Base-by-base conservation (phyloP, 345 rosid genomes). In the Gossypium arboreum region DNA sequence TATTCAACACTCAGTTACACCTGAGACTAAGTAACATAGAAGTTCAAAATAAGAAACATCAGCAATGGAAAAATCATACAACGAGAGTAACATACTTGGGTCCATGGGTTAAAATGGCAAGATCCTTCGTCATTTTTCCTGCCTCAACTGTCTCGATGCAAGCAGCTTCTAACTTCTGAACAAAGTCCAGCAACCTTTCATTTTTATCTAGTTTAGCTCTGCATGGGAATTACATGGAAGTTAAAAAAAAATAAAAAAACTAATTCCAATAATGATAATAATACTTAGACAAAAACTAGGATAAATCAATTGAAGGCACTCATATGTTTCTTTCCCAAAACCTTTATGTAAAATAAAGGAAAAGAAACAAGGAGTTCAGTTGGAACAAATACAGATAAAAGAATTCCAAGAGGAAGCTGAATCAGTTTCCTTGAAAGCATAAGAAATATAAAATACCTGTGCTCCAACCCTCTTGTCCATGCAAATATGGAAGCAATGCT, bases 81-180 rank as follows among this genome's bases (percentile, higher is more conserved):
- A 27, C 1, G 7, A 51, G 73, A 29, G 27, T 11, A 17, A 54
- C 91, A 82, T 84, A 95, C 98, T 84, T 91, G 58, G 92, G 85
- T 77, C 98, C 97, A 51, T 91, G 97, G 75, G 81, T 69, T 77
- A 94, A 81, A 77, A 94, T 77, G 74, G 97, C 93, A 76, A 94
- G 98, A 86, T 94, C 98, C 88, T 94, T 94, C 43, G 98, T 94
- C 97, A 92, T 92, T 86, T 89, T 89, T 58, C 98, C 98, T 22
- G 86, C 79, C 81, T 94, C 98, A 65, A 92, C 97, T 11, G 96
- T 86, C 82, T 83, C 94, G 12, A 93, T 73, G 79, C 99, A 95
- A 17, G 99, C 87, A 2, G 89, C 79, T 88, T 95, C 99, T 67
- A 93, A 79, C 89, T 95, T 92, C 82, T 74, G 85, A 55, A 88